Percentiles rank a stretch among this genome's conserved stretches.
These are phyloP conservation scores for Hypoxylon fragiforme DNA, from an alignment of 495 filamentous ascomycete species.

Conservation along the genomic window DNA sequence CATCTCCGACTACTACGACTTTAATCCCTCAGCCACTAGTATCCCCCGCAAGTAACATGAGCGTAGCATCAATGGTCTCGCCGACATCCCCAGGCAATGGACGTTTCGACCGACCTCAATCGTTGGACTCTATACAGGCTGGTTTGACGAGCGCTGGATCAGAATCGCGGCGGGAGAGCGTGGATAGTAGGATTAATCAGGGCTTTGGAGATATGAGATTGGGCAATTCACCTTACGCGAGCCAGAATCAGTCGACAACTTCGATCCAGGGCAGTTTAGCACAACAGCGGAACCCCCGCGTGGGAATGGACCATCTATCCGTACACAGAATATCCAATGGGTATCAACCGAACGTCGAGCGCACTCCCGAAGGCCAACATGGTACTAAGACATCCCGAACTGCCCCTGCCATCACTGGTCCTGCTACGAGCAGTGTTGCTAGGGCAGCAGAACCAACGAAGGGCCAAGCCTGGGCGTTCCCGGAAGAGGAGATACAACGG, in stretches of 20 bases:
- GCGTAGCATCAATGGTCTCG: constrained; percentile 60
- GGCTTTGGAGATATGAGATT: constrained; percentile 70
- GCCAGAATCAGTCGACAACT: constrained; percentile 74
- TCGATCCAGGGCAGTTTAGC: constrained; percentile 63
- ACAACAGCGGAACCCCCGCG: constrained; percentile 56
- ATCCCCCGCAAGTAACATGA: constrained; percentile 56
- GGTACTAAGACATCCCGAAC: constrained; percentile 56
- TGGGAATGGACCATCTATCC: constrained; percentile 44
- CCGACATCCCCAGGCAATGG: constrained; percentile 50
- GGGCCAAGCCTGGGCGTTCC: constrained; percentile 81
- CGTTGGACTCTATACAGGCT: constrained; percentile 46
- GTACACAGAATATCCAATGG: constrained; percentile 65
- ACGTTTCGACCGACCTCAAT: constrained; percentile 51
- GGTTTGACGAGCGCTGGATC: constrained; percentile 31
- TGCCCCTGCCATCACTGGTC: constrained; percentile 75
- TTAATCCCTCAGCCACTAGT: constrained; percentile 49
- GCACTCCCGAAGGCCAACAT: constrained; percentile 53
- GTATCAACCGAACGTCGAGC: constrained; percentile 60
- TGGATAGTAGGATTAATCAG: constrained; percentile 76
- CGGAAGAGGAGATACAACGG: constrained; percentile 67
- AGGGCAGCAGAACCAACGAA: constrained; percentile 79
- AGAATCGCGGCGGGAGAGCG: constrained; percentile 70
- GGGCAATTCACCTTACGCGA: constrained; percentile 69
- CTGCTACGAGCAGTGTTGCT: constrained; percentile 75
- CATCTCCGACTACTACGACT: constrained; percentile 51